phyloP scores from a whole-genome alignment of 176 grass and related monocot genomes.

The Dactylis glomerata region DNA sequence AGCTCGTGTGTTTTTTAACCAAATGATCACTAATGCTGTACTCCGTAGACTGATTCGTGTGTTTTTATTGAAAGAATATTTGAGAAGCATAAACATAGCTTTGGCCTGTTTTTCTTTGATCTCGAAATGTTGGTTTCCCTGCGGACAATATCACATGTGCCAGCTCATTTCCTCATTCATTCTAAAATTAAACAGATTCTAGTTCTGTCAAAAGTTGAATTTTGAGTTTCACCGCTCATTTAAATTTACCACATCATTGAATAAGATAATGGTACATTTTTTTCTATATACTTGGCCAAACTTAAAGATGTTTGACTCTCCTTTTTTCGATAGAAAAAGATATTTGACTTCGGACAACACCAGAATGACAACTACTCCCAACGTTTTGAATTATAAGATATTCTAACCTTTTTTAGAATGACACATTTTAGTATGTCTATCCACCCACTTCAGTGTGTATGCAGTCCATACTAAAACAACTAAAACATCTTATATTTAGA shows the following conservation, averaged over 20 bases:
- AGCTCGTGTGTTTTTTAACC: background rate
- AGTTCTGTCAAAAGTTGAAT: background rate
- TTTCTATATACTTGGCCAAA: background rate
- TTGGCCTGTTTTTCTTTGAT: background rate
- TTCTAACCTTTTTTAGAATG: too few relatives aligned
- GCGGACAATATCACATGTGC: background rate
- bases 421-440: too few relatives aligned
- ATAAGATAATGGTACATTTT: background rate
- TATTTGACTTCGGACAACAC: too few relatives aligned
- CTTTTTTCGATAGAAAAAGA: too few relatives aligned
- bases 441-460: too few relatives aligned
- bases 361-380: too few relatives aligned
- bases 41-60: background rate
- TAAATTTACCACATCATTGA: background rate
- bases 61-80: too few relatives aligned
- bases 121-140: background rate
- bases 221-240: background rate
- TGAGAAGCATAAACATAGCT: background rate
- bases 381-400: too few relatives aligned
- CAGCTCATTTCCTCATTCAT: background rate
- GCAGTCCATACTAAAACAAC: too few relatives aligned
- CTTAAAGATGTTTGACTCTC: background rate
- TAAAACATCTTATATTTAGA: too few relatives aligned
- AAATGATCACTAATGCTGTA: slow-evolving; percentile 10
- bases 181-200: background rate